Conservation (phyloP, 1,284 basidiomycete genomes). For the Tetrapyrgos nigripes region DNA sequence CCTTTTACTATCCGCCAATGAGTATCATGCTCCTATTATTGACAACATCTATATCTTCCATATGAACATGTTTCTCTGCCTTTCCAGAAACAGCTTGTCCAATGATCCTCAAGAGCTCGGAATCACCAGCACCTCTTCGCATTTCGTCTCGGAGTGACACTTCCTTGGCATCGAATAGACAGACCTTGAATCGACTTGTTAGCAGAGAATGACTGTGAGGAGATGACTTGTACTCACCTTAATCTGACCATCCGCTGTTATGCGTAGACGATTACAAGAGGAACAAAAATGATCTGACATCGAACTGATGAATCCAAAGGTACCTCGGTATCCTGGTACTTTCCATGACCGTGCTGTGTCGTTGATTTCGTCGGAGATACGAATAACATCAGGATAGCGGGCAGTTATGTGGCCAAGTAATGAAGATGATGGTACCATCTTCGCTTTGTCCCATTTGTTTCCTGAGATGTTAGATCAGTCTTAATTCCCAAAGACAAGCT, state of each 20-base stretch:
- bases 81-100: slow-evolving; percentile 75
- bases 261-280: slow-evolving; percentile 82
- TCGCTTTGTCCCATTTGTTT: slow-evolving; percentile 85
- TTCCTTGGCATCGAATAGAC: slow-evolving; percentile 87
- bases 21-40: slow-evolving; percentile 89
- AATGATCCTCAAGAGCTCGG: slow-evolving; percentile 68
- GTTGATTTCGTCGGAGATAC: slow-evolving; percentile 71
- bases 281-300: slow-evolving; percentile 94
- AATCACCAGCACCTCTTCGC: slow-evolving; percentile 68
- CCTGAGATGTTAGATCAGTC: slow-evolving; percentile 48
- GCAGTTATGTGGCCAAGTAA: slow-evolving; percentile 58
- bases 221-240: slow-evolving; percentile 58
- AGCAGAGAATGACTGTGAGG: neutral
- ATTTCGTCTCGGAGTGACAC: slow-evolving; percentile 82
- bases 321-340: slow-evolving; percentile 76
- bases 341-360: slow-evolving; percentile 85
- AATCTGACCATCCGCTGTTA: slow-evolving; percentile 90
- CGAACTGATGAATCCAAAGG: slow-evolving; percentile 88
- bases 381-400: slow-evolving; percentile 54
- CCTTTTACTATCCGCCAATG: slow-evolving; percentile 91
- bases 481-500: slow-evolving; percentile 6
- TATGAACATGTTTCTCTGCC: slow-evolving; percentile 85
- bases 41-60: slow-evolving; percentile 79
- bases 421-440: slow-evolving; percentile 79
- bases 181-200: slow-evolving; percentile 59